Base-by-base conservation (phyloP, 2,329 filamentous ascomycete species). In the Exophiala sideris region DNA sequence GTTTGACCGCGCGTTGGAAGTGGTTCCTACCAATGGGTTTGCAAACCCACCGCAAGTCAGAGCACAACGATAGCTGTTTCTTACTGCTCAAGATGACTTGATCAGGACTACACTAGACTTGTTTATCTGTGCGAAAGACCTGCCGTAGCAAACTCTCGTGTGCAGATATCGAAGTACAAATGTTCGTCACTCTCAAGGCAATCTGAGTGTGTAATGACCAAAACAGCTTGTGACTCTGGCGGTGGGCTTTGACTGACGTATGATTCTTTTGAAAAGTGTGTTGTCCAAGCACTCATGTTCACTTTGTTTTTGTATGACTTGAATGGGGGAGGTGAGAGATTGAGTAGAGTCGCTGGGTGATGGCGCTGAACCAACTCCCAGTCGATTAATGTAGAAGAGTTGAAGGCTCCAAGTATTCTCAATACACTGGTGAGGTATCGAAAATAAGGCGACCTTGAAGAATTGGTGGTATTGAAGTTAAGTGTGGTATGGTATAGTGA, bases 191-290 rank as follows among this genome's bases (percentile, higher is more conserved):
- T 41, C 36, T 55, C 48, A 52, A 55, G 46, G 24, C 49, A 42
- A 50, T 56, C 57, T 45, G 47, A 51, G 45, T 49, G 39, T 36
- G 36, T 34, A 14, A 46, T 50, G 50, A 57, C 51, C 57, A 57
- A 60, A 55, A 60, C 51, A 59, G 54, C 44, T 38, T 46, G 45
- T 45, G 57, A 61, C 56, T 61, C 56, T 56, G 59, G 59, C 57
- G 59, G 56, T 56, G 59, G 59, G 57, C 59, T 54, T 57, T 45
- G 56, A 50, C 51, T 44, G 49, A 35, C 47, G 46, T 52, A 55
- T 47, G 53, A 49, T 55, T 54, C 44, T 57, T 59, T 32, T 46
- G 32, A 24, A 14, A 40, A 51, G 40, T 54, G 32, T 51, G 45
- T 36, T 48, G 51, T 45, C 59, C 56, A 61, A 48, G 36, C 46